Evolutionary conservation across 257 asterid species (phyloP), one percentile per base, ranked within the genome.

Genomic region (Petrea volubilis): DNA sequence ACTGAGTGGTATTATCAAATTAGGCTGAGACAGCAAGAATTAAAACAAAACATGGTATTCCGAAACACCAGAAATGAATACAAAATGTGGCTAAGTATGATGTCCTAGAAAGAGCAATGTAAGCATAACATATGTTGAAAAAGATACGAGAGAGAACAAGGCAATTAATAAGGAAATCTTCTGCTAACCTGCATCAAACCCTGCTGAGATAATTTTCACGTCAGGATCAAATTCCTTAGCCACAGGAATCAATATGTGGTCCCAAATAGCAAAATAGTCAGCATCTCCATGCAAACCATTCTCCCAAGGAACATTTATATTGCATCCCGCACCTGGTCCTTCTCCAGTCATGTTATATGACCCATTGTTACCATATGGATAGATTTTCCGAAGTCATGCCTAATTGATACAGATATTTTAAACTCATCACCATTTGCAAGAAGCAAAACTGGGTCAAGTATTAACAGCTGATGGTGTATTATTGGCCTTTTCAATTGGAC

Each of bases 291-390:
- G 89, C 56, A 85, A 9, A 21, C 84, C 86, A 49, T 76, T 85
- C 83, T 88, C 95, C 98, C 99, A 95, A 40, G 99, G 98, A 70
- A 95, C 97, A 72, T 95, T 95, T 63, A 95, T 92, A 74, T 95
- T 95, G 65, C 88, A 84, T 18, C 99, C 99, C 5, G 84, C 84
- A 71, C 98, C 98, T 13, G 84, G 75, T n/a, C 86, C 99, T 68
- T 90, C 93, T 60, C 99, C 99, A 56, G 77, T 86, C 99, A 87
- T 91, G 74, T 78, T 50, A 80, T 84, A 73, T 5, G 97, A 91
- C 20, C 97, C 99, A 67, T 83, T 93, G 64, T 88, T 83, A 58
- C 90, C 88, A 53, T 78, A 28, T 24, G 98, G 99, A 83, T 90
- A 95, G 81, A 82, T 72, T 73, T 80, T 67, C 96, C 98, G 67